Evolutionary conservation across 2,329 filamentous ascomycete species (phyloP), one percentile per base, ranked within the genome.

Genomic region (Fusarium kyushuense): DNA sequence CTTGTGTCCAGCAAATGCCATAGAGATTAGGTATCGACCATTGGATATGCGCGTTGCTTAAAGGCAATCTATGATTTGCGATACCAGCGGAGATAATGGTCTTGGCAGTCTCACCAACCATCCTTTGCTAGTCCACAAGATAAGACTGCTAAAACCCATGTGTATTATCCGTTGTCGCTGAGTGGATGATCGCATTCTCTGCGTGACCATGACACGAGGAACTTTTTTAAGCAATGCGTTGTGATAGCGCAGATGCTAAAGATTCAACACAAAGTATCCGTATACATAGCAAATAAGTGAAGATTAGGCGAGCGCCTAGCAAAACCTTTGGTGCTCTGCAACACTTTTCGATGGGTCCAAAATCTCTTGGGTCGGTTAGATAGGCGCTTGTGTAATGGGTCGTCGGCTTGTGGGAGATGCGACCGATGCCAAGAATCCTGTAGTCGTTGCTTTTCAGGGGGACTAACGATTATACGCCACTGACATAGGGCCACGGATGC

Each of bases 341-440:
- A 49, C 21, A 42, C 27, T 42, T 29, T 33, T 33, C 33, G 42
- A 47, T 29, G 27, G 41, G 17, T 19, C 12, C 17, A 19, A 19
- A 45, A 45, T 45, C 11, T n/a, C 19, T 41, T 19, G 33, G 17
- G 25, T 61, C 56, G n/a, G 25, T 11, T 43, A 38, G 55, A 36
- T 52, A 45, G 32, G n/a, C 47, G 54, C 29, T 45, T 60, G 45
- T 53, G 40, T 36, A 30, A 30, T 25, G 32, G 43, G 11, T 27
- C 43, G n/a, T 51, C 53, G 48, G 59, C 30, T 56, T 63, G 59
- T 63, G 59, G 59, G 58, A 36, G 58, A 54, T 38, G 38, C 17
- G 60, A 38, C 58, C 58, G 42, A 63, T 63, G 52, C 59, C 25
- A 47, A 63, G 40, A 30, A 21, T 42, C 41, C 16, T 61, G 21